phyloP scores from a whole-genome alignment of 495 filamentous ascomycete species.

The Podospora australis region DNA sequence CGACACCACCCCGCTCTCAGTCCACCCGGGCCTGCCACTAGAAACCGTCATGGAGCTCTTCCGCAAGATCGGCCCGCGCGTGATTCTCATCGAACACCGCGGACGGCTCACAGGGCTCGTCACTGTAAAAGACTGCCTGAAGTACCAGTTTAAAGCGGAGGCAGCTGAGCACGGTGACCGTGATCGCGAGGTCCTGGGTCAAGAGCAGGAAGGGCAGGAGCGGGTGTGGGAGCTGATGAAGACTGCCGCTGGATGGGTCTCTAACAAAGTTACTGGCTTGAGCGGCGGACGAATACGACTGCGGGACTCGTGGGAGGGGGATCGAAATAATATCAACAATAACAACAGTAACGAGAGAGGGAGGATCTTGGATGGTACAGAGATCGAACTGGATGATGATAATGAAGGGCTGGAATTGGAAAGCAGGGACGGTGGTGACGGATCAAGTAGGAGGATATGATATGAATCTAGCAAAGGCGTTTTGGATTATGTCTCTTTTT shows the following conservation, averaged over 20 bases:
- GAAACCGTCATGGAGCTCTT: slow-evolving; percentile 99
- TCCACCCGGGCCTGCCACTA: slow-evolving; percentile 84
- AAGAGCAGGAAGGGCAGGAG: slow-evolving; percentile 50
- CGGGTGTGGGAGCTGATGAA: slow-evolving; percentile 62
- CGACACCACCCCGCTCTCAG: slow-evolving; percentile 83
- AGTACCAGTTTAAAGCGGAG: slow-evolving; percentile 96
- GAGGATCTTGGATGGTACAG: slow-evolving; percentile 58
- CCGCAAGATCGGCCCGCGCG: slow-evolving; percentile 93
- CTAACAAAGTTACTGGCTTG: slow-evolving; percentile 40
- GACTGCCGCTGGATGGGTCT: slow-evolving; percentile 49
- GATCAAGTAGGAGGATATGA: neutral
- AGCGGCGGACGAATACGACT: slow-evolving; percentile 45
- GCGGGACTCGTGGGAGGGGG: slow-evolving; percentile 28
- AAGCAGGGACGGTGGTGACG: slow-evolving; percentile 30
- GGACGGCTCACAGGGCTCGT: slow-evolving; percentile 78
- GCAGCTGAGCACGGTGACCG: slow-evolving; percentile 64
- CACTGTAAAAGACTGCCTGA: slow-evolving; percentile 94
- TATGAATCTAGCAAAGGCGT: neutral
- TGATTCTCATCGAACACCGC: slow-evolving; percentile 87
- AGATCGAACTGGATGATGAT: slow-evolving; percentile 40
- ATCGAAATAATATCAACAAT: slow-evolving; percentile 15
- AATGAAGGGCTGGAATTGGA: slow-evolving; percentile 60
- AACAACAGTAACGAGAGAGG: slow-evolving; percentile 15
- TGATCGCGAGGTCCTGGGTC: slow-evolving; percentile 18
- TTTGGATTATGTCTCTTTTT: neutral